These are phyloP conservation scores for Fusarium papillatum DNA, from an alignment of 2,329 filamentous ascomycete species.

Conservation along the genomic window DNA sequence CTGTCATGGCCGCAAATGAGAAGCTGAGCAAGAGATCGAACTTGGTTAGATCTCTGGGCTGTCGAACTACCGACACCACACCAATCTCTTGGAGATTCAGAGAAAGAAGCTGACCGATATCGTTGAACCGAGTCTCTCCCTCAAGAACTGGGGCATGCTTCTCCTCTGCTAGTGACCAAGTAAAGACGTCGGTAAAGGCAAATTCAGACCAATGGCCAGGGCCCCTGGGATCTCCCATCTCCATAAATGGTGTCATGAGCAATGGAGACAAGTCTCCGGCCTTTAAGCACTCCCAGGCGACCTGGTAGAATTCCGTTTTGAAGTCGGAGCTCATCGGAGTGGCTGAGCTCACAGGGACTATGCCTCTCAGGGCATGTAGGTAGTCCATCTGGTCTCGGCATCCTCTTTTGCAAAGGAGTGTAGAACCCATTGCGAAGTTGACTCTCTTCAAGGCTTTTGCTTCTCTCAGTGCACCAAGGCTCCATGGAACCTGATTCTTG, in stretches of 20 bases:
- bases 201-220: not conserved
- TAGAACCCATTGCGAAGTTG: not conserved
- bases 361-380: not conserved
- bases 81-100: not conserved
- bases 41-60: not conserved
- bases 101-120: not conserved
- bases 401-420: not conserved
- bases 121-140: not conserved
- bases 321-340: not conserved
- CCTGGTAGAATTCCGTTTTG: not conserved
- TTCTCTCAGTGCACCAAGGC: not conserved
- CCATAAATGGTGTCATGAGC: not conserved
- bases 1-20: not conserved
- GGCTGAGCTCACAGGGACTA: not conserved
- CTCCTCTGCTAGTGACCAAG: not conserved
- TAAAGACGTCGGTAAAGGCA: not conserved
- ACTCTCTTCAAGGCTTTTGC: not conserved
- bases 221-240: not conserved
- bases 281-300: not conserved
- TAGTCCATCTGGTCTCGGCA: not conserved
- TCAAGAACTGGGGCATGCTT: not conserved
- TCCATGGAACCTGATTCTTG: not conserved
- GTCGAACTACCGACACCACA: not conserved
- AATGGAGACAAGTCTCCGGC: not conserved
- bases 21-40: not conserved